Evolutionary conservation across 2,329 filamentous ascomycete species (phyloP), one percentile per base, ranked within the genome.

Genomic region (Aspergillus aculeatus): DNA sequence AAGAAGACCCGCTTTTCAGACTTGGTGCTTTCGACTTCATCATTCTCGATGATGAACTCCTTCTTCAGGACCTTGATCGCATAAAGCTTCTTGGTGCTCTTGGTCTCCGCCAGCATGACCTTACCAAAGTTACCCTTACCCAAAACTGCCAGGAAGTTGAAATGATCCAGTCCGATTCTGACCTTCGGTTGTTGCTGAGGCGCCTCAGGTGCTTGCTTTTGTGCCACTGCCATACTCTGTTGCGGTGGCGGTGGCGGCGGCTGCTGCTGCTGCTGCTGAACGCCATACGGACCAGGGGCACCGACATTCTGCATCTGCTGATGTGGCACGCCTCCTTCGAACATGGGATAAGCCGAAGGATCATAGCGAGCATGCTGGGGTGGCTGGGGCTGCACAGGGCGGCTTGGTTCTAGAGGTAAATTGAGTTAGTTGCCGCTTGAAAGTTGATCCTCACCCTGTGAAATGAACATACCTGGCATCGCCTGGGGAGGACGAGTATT

Each of bases 71-170:
- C 95, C 79, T 99, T 99, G 78, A 99, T 99, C 59, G 95, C 95
- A 75, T 98, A 99, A 7, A 99, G 83, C 75, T 94, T 90, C 77
- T 93, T 91, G 10, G 90, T 88, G 57, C 87, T 88, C 82, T 99
- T 99, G 1, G 95, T 96, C 79, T 99, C 96, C 2, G 95, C 95
- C 76, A 99, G 82, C 95, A 99, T 99, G 79, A 99, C 95, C 79
- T 99, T 99, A 76, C 95, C 95, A 73, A 99, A 99, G 79, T 99
- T 99, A 80, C 95, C 95, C 79, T 99, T 99, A 73, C 95, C 95
- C 65, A 99, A 86, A 56, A 99, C 95, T 65, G 96, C 94, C 66
- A 99, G 84, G 84, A 99, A 99, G 76, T 99, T 99, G 84, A 99
- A 99, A 78, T 99, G 93, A 74, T 99, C 96, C 50, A 99, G 82